Evolutionary conservation across 768 basidiomycete genomes (phyloP).

Genomic region (Phanerochaete carnosa): DNA sequence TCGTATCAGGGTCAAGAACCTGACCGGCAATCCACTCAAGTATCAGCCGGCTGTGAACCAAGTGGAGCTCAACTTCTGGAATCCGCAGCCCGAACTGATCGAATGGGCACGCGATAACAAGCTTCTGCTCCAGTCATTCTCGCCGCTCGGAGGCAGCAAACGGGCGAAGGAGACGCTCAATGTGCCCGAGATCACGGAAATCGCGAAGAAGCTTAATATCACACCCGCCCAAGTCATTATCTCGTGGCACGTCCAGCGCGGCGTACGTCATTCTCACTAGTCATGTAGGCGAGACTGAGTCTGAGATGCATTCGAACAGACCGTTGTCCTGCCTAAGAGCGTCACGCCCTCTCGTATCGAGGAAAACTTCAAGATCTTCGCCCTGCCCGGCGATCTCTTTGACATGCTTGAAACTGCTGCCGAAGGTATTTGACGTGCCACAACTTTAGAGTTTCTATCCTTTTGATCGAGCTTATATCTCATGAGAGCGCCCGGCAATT

Average conservation of each 20-base stretch:
- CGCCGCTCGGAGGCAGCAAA: constrained; percentile 63
- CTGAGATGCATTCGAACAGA: constrained; percentile 33
- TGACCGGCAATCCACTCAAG: constrained; percentile 59
- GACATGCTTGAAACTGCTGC: constrained; percentile 48
- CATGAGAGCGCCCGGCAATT: no score
- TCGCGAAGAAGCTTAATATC: constrained; percentile 60
- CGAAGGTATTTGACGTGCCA: constrained; percentile 50
- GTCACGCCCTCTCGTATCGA: constrained; percentile 64
- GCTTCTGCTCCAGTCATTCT: constrained; percentile 72
- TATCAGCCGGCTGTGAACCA: constrained; percentile 71
- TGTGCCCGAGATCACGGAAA: constrained; percentile 57
- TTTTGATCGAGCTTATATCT: no score
- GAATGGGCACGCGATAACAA: constrained; percentile 68
- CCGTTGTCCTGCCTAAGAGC: constrained; percentile 74
- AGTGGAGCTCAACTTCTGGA: constrained; percentile 75
- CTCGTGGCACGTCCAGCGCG: constrained; percentile 75
- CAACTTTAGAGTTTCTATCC: no score
- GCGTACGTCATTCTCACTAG: constrained; percentile 40
- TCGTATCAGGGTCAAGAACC: constrained; percentile 46
- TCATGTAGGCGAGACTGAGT: background rate
- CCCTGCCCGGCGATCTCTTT: constrained; percentile 36
- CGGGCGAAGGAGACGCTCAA: constrained; percentile 55
- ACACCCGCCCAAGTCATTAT: constrained; percentile 75
- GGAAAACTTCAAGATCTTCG: constrained; percentile 59
- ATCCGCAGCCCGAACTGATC: constrained; percentile 75